These are phyloP conservation scores for Penicillium expansum DNA, from an alignment of 2,329 filamentous ascomycete genomes.

Conservation along the genomic window DNA sequence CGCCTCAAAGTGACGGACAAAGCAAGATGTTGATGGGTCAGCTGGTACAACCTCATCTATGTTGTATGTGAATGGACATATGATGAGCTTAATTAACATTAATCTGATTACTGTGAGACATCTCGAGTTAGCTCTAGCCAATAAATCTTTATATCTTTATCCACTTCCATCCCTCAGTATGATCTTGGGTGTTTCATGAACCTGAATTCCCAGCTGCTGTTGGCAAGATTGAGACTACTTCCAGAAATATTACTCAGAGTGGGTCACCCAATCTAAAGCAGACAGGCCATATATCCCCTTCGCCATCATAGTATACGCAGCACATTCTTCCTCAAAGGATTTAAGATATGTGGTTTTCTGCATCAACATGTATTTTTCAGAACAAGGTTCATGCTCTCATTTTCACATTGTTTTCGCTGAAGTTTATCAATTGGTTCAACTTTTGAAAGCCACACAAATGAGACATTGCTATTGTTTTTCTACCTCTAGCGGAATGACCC, in stretches of 20 bases:
- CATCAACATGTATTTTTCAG: no score
- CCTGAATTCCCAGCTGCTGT: background rate
- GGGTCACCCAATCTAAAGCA: background rate
- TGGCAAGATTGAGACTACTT: background rate
- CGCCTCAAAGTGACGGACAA: background rate
- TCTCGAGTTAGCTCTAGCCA: background rate
- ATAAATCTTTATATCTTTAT: background rate
- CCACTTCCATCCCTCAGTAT: background rate
- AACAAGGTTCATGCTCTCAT: background rate
- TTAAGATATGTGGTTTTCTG: background rate
- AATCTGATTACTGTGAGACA: background rate
- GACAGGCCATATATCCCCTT: background rate
- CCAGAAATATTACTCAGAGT: background rate
- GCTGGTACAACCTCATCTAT: background rate
- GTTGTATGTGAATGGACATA: background rate
- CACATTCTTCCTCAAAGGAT: background rate
- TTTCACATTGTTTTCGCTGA: background rate
- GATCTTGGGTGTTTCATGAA: background rate
- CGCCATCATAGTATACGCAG: background rate
- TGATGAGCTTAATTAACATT: background rate
- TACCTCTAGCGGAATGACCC: background rate
- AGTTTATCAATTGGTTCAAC: background rate
- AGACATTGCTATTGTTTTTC: background rate
- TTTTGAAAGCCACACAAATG: background rate
- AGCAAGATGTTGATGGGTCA: background rate